phyloP scores from a whole-genome alignment of 1,284 basidiomycete genomes.

The Marasmius oreades region DNA sequence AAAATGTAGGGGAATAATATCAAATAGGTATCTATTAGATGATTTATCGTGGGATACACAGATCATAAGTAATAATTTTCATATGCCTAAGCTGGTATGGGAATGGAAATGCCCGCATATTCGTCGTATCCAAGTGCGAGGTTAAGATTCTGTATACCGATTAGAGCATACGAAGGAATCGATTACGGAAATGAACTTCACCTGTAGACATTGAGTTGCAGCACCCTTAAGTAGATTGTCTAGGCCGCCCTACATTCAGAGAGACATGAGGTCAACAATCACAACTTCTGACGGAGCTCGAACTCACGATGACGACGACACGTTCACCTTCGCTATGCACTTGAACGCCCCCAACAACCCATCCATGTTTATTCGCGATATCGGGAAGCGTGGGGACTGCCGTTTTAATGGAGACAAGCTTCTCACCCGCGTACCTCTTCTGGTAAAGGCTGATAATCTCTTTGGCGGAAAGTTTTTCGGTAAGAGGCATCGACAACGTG shows the following conservation, averaged over 20 bases:
- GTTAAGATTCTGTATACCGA: conserved; percentile 79
- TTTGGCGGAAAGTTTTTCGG: conserved; percentile 57
- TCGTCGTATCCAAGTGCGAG: conserved; percentile 93
- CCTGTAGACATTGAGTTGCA: conserved; percentile 95
- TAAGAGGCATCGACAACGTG: conserved; percentile 81
- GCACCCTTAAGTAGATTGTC: conserved; percentile 98
- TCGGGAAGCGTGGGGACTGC: conserved; percentile 79
- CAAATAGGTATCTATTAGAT: not conserved
- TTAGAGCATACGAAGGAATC: conserved; percentile 1
- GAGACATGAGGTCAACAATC: too few relatives aligned
- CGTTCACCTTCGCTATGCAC: conserved; percentile 86
- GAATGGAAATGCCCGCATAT: conserved; percentile 70
- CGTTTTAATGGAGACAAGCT: conserved; percentile 64
- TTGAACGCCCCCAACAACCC: conserved; percentile 92
- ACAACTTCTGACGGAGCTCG: too few relatives aligned
- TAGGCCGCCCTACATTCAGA: conserved; percentile 66
- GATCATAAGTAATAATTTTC: not conserved
- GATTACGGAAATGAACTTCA: conserved; percentile 31
- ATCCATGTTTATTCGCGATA: conserved; percentile 81
- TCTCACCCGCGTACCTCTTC: conserved; percentile 75
- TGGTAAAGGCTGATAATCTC: conserved; percentile 79
- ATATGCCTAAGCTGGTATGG: not conserved
- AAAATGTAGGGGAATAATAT: not conserved
- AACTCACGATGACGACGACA: conserved; percentile 85
- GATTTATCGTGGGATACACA: not conserved